Evolutionary conservation across 2,329 filamentous ascomycete species (phyloP), one percentile per base, ranked within the genome.

Genomic region (Fusarium abutilonis): DNA sequence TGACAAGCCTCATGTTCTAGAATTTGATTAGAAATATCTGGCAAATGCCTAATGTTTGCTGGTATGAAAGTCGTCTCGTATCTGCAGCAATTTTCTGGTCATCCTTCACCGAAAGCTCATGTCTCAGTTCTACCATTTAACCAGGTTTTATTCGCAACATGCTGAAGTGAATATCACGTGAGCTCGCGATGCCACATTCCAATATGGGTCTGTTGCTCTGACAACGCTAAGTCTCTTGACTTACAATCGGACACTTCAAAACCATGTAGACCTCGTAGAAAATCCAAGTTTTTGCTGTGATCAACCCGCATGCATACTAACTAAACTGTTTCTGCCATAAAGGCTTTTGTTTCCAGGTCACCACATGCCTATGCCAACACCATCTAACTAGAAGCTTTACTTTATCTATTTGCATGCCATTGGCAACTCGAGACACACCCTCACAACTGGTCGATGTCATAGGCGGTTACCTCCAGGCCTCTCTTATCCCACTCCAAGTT

Each of bases 161-260:
- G 5, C 29, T 17, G 14, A 11, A 9, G 11, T 9, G 19, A 8
- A 11, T 14, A 14, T 52, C 63, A 65, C 63, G 63, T 66, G 63
- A 26, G 15, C 8, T 23, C 38, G 42, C 14, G 38, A 52, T 50
- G 2, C 21, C 19, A 38, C 45, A 60, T 65, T 66, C 46, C 53
- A 28, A 11, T 19, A 29, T 17, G 11, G 19, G n/a, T 5, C 8
- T 9, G 62, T 65, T 65, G 63, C 54, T 47, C 46, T 66, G 63
- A 46, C 63, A 63, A 65, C 63, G 14, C 1, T 2, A 9, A 5
- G 14, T 13, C 19, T 39, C 34, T 46, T 39, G 39, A 48, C 45
- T 19, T 42, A 58, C 17, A 19, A 19, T 36, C 41, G 39, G 19
- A 43, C 19, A 14, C 43, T 29, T 34, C 28, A 21, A 48, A 58